Conservation (phyloP, 225 moss, liverwort and hornwort genomes). For the Bryum argenteum region DNA sequence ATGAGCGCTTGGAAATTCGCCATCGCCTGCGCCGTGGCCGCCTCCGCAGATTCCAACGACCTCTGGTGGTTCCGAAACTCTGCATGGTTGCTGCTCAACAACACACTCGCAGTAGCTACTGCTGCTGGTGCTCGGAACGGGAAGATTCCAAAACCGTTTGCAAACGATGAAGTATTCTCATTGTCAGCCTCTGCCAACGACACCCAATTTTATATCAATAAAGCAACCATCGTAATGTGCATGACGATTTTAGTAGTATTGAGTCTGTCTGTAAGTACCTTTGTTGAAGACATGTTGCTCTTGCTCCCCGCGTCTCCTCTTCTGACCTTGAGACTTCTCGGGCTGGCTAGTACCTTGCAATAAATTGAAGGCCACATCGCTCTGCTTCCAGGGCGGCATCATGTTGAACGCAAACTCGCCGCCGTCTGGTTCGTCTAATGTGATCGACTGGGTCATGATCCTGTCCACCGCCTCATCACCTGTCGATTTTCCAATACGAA, state of each 20-base stretch:
- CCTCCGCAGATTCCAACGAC: constrained; percentile 19
- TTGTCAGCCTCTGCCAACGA: constrained; percentile 28
- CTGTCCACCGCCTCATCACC: not conserved
- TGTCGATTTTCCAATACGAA: no score
- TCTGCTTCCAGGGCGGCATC: constrained; percentile 47
- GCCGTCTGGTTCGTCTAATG: constrained; percentile 44
- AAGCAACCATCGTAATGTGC: not conserved
- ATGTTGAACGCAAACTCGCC: constrained; percentile 46
- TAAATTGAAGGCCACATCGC: constrained; percentile 39
- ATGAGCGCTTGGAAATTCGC: constrained; percentile 34
- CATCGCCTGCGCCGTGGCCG: constrained; percentile 40
- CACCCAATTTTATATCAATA: no score
- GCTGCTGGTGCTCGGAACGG: constrained; percentile 15
- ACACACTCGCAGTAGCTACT: not conserved
- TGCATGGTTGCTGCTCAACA: not conserved
- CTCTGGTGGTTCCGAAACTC: constrained; percentile 5
- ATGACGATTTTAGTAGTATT: no score
- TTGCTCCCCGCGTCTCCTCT: constrained; percentile 34
- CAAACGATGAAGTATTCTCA: constrained; percentile 4
- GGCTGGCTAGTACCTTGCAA: constrained; percentile 14
- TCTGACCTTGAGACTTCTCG: constrained; percentile 43
- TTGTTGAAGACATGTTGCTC: no score
- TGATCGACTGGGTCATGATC: constrained; percentile 56
- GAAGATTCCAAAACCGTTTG: constrained; percentile 14
- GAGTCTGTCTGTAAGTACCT: no score